These are phyloP conservation scores for Ceratobasidium sp. DNA, from an alignment of 1,284 basidiomycete genomes.

Conservation along the genomic window DNA sequence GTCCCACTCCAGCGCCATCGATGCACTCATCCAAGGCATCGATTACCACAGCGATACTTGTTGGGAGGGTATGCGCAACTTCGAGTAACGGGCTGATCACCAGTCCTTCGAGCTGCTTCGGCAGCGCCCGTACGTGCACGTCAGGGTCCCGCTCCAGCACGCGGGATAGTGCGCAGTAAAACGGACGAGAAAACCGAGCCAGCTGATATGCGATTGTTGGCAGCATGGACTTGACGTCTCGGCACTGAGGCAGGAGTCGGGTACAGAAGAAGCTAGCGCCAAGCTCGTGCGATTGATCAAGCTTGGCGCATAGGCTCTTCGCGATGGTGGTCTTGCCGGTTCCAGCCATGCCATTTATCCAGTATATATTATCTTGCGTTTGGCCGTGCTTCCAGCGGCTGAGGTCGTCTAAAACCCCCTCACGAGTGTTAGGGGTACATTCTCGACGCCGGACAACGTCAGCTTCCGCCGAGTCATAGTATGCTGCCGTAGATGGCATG, in stretches of 20 bases:
- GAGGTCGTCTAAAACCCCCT: not conserved
- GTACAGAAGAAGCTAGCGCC: slow-evolving; percentile 8
- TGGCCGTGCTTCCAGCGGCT: not conserved
- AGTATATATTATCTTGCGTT: not conserved
- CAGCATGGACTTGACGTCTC: not conserved
- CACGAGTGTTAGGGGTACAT: not conserved
- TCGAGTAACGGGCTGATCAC: not conserved
- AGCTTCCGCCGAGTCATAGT: not conserved
- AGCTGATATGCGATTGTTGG: slow-evolving; percentile 10
- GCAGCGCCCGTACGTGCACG: not conserved
- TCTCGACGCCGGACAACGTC: not conserved
- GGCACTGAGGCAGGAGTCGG: not conserved
- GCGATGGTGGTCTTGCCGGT: slow-evolving; percentile 6
- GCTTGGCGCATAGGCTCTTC: not conserved
- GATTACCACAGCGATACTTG: not conserved
- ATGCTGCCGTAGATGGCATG: not conserved
- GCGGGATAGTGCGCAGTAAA: not conserved
- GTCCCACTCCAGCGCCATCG: too few species aligned
- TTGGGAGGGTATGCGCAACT: not conserved
- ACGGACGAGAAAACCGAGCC: not conserved
- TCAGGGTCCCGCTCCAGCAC: not conserved
- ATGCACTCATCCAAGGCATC: slow-evolving; percentile 13
- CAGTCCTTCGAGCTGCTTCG: not conserved
- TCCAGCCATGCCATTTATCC: too few species aligned
- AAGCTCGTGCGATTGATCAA: not conserved